A percentile compares a stretch with the other conserved stretches of the same genome.
Conservation (phyloP, 176 grass and related monocot species). For the Oryza coarctata region DNA sequence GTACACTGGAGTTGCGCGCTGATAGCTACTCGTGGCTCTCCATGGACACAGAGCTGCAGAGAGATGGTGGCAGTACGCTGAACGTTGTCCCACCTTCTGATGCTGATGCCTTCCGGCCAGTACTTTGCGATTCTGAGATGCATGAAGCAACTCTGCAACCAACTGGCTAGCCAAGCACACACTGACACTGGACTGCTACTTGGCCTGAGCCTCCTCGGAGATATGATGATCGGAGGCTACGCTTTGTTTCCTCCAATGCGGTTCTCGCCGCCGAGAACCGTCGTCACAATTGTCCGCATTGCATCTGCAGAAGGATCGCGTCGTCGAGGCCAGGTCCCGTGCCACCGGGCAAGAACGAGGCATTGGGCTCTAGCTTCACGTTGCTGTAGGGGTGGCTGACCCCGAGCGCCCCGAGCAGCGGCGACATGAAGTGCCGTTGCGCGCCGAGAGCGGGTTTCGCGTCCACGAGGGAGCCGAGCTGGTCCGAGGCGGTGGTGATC, state of each 20-base stretch:
- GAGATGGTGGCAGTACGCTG: background rate
- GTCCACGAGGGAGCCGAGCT: conserved; percentile 44
- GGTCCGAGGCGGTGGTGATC: conserved; percentile 39
- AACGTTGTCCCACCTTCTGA: background rate
- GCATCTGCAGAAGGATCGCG: conserved; percentile 56
- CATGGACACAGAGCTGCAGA: conserved; percentile 13
- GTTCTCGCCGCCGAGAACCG: conserved; percentile 15
- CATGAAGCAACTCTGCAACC: conserved; percentile 8
- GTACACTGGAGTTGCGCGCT: conserved; percentile 36
- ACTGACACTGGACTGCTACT: background rate
- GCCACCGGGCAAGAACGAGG: conserved; percentile 15
- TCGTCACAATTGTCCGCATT: conserved; percentile 55
- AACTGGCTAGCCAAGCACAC: conserved; percentile 3
- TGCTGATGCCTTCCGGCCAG: background rate
- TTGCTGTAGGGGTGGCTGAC: conserved; percentile 41
- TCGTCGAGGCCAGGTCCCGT: conserved; percentile 15
- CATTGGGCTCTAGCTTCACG: conserved; percentile 61
- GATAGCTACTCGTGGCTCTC: background rate
- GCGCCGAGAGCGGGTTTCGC: conserved; percentile 29
- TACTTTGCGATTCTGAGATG: conserved; percentile 2
- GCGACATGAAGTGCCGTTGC: conserved; percentile 39
- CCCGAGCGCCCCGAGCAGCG: background rate
- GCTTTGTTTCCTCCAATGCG: background rate
- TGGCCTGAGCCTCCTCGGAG: background rate
- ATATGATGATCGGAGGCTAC: background rate